Percentiles rank a stretch among this genome's conserved stretches.
Evolutionary conservation across 805 yeast species (phyloP).

Genomic region (Saccharomycopsis fibuligera): DNA sequence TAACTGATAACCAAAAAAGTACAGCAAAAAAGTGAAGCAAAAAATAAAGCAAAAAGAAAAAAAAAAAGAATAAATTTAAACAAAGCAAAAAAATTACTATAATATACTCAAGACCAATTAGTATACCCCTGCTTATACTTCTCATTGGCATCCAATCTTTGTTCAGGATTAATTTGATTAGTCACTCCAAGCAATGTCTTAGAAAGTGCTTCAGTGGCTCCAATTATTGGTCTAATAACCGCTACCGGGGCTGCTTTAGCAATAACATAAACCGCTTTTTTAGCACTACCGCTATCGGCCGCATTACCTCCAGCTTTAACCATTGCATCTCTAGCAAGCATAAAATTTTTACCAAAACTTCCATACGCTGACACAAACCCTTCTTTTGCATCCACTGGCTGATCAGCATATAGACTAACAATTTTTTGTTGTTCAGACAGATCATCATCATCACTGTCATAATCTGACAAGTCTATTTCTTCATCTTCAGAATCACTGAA

Average conservation of each 20-base stretch:
- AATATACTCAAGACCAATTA: too few species aligned
- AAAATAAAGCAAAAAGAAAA: too few species aligned
- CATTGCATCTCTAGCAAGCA: slow-evolving; percentile 59
- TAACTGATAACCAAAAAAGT: too few species aligned
- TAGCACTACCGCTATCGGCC: slow-evolving; percentile 57
- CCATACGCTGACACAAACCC: slow-evolving; percentile 74
- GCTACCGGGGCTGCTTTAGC: slow-evolving; percentile 77
- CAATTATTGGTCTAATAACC: slow-evolving; percentile 78
- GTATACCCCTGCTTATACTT: slow-evolving; percentile 65
- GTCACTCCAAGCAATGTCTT: slow-evolving; percentile 78
- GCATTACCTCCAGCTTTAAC: slow-evolving; percentile 54
- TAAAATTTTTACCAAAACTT: slow-evolving; percentile 62
- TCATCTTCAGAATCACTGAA: slow-evolving; percentile 26
- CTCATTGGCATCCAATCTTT: slow-evolving; percentile 52
- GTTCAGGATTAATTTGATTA: slow-evolving; percentile 68
- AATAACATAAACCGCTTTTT: slow-evolving; percentile 59
- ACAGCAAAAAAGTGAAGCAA: too few species aligned
- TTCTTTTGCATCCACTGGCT: slow-evolving; percentile 62
- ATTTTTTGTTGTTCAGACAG: slow-evolving; percentile 32
- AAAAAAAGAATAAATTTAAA: too few species aligned
- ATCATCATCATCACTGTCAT: slow-evolving; percentile 12
- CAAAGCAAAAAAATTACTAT: too few species aligned
- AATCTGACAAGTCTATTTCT: too few species aligned
- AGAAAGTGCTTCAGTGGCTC: slow-evolving; percentile 86
- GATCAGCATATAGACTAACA: slow-evolving; percentile 76